Evolutionary conservation across 495 filamentous ascomycete species (phyloP), one percentile per base, ranked within the genome.

Genomic region (Aspergillus ellipticus): DNA sequence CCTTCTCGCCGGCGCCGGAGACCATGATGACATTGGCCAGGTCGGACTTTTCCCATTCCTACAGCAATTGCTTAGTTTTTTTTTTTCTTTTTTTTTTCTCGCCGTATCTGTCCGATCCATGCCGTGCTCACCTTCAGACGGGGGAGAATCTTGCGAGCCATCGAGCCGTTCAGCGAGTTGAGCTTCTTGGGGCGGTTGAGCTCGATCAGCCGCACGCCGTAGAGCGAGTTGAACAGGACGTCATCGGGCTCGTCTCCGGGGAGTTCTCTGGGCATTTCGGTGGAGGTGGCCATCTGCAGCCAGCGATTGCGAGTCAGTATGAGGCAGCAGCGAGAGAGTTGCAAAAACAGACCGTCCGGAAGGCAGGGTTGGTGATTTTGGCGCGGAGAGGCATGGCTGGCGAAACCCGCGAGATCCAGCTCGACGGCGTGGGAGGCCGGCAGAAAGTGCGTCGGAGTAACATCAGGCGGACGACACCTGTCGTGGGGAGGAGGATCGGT

Each of bases 41-140:
- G 63, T 94, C 84, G 33, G 93, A 97, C 68, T 95, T 94, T 68
- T 88, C 80, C 90, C 90, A 97, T 79, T 97, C 92, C 74, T 87
- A 63, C 39, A 43, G 46, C 53, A 61, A 51, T 3, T 29, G 26
- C 60, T 65, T 64, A 68, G 60, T n/a, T n/a, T n/a, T n/a, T n/a
- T n/a, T n/a, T n/a, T n/a, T n/a, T n/a, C n/a, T n/a, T n/a, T n/a
- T n/a, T n/a, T n/a, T n/a, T n/a, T n/a, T n/a, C n/a, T n/a, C 55
- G 58, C 56, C 20, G 24, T 19, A 17, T 33, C 37, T 20, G 10
- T n/a, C 17, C 8, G 11, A 0, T 1, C 26, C 11, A 42, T 7
- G 41, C 33, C 48, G 16, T 19, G 61, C 65, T 64, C 41, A 85
- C 84, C 72, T 86, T 79, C 58, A 98, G 67, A 46, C 95, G 82